Evolutionary conservation across 345 rosid species (phyloP), one percentile per base, ranked within the genome.

Genomic region (Brassica rapa): DNA sequence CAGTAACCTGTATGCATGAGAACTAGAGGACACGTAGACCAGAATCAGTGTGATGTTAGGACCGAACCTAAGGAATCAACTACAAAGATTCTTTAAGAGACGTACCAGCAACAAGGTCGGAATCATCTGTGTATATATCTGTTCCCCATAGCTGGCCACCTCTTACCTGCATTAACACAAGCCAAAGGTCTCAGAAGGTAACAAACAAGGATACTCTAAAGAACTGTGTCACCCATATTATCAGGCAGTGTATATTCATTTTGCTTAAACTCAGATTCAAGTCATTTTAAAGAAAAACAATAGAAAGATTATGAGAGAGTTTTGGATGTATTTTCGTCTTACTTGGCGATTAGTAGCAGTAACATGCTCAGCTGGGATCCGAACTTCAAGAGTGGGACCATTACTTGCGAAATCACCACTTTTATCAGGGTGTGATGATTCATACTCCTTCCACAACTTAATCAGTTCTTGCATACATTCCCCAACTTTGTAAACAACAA

Each of bases 91-190:
- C 9, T 60, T 60, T 55, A 57, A 32, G 76, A 51, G 21, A 76
- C 72, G 61, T 85, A 94, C 98, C 98, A 86, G 99, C 98, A 76
- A 96, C 99, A 83, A 93, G 96, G 83, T 96, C 99, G 12, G 99
- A 96, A 79, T 96, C 99, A 66, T 91, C 90, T 32, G 98, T 96
- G 86, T 96, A 93, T 81, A 89, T 82, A 83, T 93, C 99, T 21
- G 97, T 96, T 62, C 99, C 99, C 99, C 99, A 93, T 32, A 96
- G 87, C 82, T 96, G 99, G 76, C 94, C 95, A 43, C 99, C 97
- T 85, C 97, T 88, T 65, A 96, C 99, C 99, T 96, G 87, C 79
- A 81, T 46, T 74, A 27, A 56, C 33, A 71, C 24, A 15, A 74
- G 64, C 62, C 66, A 72, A 74, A 57, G 10, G 63, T 76, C 32